Percentiles rank a stretch among this genome's conserved stretches.
Conservation (phyloP, 495 filamentous ascomycete species). For the Lasiosphaeria hispida region DNA sequence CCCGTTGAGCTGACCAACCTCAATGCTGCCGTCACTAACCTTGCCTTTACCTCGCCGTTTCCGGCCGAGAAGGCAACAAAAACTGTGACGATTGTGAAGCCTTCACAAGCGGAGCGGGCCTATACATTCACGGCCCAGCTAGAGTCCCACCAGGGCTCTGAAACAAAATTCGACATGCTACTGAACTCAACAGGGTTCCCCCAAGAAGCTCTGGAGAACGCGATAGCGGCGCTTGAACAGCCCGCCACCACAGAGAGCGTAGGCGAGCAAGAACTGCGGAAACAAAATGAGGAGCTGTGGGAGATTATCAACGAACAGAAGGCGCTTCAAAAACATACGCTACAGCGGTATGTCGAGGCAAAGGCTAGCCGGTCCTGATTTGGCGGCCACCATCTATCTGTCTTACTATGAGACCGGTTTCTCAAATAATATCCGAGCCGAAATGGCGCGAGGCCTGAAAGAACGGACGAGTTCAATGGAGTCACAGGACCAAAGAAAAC, state of each 20-base stretch:
- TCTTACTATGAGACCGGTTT: background rate
- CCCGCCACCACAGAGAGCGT: conserved; percentile 20
- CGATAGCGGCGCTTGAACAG: conserved; percentile 30
- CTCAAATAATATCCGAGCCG: background rate
- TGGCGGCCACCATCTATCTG: background rate
- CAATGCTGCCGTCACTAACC: conserved; percentile 75
- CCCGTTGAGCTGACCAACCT: conserved; percentile 64
- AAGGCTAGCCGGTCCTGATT: conserved; percentile 27
- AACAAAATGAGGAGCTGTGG: conserved; percentile 52
- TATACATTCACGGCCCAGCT: conserved; percentile 72
- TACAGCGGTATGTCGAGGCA: conserved; percentile 43
- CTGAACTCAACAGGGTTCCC: conserved; percentile 40
- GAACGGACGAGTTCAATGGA: background rate
- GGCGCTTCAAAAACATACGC: conserved; percentile 47
- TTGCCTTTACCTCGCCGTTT: conserved; percentile 67
- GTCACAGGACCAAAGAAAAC: background rate
- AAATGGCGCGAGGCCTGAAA: background rate
- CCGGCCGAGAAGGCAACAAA: conserved; percentile 45
- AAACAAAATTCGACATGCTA: conserved; percentile 39
- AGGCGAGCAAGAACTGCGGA: conserved; percentile 42
- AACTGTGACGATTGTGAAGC: conserved; percentile 67
- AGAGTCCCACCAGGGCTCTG: conserved; percentile 31
- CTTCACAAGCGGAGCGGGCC: conserved; percentile 60
- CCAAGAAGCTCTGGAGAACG: conserved; percentile 24
- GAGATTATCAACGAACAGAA: conserved; percentile 50